A percentile compares a stretch with the other conserved stretches of the same genome.
Evolutionary conservation across 257 asterid genomes (phyloP).

Genomic region (Primulina tabacum): DNA sequence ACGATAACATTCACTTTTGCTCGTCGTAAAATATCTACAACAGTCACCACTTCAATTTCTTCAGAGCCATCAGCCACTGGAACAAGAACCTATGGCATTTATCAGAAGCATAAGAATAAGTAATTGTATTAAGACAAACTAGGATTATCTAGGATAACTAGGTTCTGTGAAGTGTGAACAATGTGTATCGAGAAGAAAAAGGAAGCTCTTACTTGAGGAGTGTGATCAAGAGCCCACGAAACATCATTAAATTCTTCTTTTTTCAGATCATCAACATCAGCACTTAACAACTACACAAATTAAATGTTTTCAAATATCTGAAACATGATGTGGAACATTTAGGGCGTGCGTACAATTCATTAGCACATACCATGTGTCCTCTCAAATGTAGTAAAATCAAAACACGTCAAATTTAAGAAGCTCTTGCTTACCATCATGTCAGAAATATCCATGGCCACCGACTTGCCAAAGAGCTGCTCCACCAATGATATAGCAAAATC

Average conservation of each 20-base stretch:
- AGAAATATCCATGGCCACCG: conserved; percentile 55
- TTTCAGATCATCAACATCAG: conserved; percentile 37
- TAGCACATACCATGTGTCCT: neutral
- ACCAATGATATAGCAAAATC: conserved; percentile 72
- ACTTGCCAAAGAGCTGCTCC: conserved; percentile 80
- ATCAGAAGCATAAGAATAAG: conserved; percentile 5
- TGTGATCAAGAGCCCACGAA: conserved; percentile 68
- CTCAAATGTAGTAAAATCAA: neutral
- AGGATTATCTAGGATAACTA: neutral
- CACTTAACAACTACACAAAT: conserved; percentile 48
- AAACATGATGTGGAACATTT: no score
- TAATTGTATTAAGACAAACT: neutral
- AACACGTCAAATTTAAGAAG: neutral
- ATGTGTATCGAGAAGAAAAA: neutral
- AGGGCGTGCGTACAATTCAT: neutral
- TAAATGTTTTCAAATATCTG: neutral
- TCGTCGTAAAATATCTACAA: conserved; percentile 73
- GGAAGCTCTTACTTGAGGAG: conserved; percentile 53
- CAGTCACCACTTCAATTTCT: conserved; percentile 77
- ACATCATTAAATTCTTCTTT: conserved; percentile 78
- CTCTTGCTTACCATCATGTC: conserved; percentile 47
- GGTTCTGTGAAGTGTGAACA: neutral
- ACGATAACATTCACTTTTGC: conserved; percentile 68
- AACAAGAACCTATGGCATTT: conserved; percentile 62
- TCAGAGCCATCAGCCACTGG: conserved; percentile 91